These are phyloP conservation scores for Pseudozyma flocculosa DNA, from an alignment of 1,284 basidiomycete genomes.

Conservation along the genomic window DNA sequence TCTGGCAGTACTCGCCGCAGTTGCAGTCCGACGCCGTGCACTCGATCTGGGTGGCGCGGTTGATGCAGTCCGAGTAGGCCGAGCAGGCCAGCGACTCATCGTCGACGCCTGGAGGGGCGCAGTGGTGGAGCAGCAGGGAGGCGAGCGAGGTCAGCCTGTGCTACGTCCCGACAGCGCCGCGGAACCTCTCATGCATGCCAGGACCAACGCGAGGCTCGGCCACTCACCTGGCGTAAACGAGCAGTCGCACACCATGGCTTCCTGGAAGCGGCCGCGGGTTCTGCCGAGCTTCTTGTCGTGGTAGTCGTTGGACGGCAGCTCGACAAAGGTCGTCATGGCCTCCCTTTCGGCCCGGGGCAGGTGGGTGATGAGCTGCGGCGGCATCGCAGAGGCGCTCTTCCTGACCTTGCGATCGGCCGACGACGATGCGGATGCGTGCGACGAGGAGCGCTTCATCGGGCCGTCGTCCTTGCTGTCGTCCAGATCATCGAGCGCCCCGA, in stretches of 20 bases:
- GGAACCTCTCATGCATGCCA: too few species aligned
- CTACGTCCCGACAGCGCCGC: too few species aligned
- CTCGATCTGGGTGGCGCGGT: constrained; percentile 94
- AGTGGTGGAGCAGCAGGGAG: too few species aligned
- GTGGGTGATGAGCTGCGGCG: constrained; percentile 40
- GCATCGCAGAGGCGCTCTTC: background rate
- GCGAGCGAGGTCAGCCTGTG: too few species aligned
- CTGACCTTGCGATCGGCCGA: background rate
- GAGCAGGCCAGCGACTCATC: constrained; percentile 69
- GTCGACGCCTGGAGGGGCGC: constrained; percentile 10
- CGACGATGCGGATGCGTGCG: background rate
- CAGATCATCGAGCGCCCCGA: background rate
- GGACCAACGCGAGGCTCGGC: too few species aligned
- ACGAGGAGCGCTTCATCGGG: background rate
- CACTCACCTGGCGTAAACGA: constrained; percentile 21
- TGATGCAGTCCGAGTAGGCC: constrained; percentile 90
- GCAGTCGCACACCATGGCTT: constrained; percentile 53
- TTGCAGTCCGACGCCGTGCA: constrained; percentile 85
- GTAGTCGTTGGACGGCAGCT: constrained; percentile 78
- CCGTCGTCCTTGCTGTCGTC: background rate
- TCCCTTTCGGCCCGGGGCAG: constrained; percentile 43
- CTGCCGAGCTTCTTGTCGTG: constrained; percentile 83
- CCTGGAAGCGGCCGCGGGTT: constrained; percentile 79
- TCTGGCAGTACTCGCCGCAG: constrained; percentile 78
- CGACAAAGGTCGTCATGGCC: constrained; percentile 73